Evolutionary conservation across 805 yeast genomes (phyloP), one percentile per base, ranked within the genome.

Genomic region (Myxozyma sirexii): DNA sequence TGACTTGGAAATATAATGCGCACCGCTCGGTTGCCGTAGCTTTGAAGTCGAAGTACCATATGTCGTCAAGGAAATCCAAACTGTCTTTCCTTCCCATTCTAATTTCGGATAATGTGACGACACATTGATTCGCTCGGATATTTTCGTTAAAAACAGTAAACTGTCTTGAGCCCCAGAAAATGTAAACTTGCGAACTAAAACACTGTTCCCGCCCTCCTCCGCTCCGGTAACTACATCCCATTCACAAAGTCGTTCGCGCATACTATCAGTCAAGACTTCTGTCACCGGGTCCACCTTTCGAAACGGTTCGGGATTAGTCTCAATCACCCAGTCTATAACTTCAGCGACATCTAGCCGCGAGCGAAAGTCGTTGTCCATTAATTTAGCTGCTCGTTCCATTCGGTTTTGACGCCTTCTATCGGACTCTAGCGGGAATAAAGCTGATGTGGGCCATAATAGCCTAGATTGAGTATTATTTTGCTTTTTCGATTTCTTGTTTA

Each of bases 61-160:
- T 13, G 60, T 56, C 6, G 55, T 39, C 33, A 56, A 44, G 17
- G 41, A 51, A 13, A 56, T 31, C 42, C 43, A 51, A 26, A 56
- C 50, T 19, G 37, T 39, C 19, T 38, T 27, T 7, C 26, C 42
- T 31, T 46, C 43, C 60, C 60, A 56, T 45, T 56, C 50, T 44
- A 56, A 50, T 44, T 51, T 43, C 19, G 60, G 60, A 45, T 43
- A 51, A 44, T 56, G 55, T 7, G 26, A 39, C n/a, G 55, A 43
- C 13, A 43, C 24, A 7, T 45, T 26, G 24, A 51, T 50, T n/a
- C 31, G 17, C 41, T 56, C 56, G 15, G 56, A 56, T 24, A 56
- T 19, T 19, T 49, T 54, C 5, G 60, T 56, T 4, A 56, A 21
- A 26, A 56, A 56, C 21, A 48, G 21, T 27, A 56, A 56, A 21